These are phyloP conservation scores for Penicillium paneum DNA, from an alignment of 2,329 filamentous ascomycete species.

Conservation along the genomic window DNA sequence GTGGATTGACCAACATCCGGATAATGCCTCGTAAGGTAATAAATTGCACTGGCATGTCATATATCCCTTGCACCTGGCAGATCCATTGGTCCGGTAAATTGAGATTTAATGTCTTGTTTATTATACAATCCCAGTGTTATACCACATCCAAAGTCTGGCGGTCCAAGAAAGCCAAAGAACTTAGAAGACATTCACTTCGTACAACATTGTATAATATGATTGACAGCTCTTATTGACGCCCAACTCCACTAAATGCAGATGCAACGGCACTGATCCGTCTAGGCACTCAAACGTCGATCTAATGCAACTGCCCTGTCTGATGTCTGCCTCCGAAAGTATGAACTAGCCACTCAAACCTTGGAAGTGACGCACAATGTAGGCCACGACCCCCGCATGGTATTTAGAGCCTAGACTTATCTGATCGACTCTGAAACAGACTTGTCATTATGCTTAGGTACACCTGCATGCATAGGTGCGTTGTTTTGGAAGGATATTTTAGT, in stretches of 20 bases:
- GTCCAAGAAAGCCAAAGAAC: neutral
- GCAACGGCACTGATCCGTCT: neutral
- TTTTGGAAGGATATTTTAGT: neutral
- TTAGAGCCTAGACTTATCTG: slow-evolving; percentile 11
- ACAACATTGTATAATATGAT: neutral
- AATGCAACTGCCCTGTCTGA: neutral
- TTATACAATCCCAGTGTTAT: neutral
- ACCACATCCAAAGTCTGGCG: neutral
- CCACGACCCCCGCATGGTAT: slow-evolving; percentile 2
- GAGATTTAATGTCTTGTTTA: neutral
- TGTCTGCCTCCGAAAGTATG: neutral
- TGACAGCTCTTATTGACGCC: neutral
- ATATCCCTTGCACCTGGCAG: neutral
- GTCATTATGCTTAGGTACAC: neutral
- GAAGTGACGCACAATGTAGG: neutral
- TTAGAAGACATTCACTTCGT: too few relatives aligned
- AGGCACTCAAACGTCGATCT: neutral
- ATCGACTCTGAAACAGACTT: slow-evolving; percentile 1
- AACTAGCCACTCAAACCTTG: neutral
- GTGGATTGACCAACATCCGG: neutral
- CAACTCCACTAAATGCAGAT: neutral
- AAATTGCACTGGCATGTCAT: neutral
- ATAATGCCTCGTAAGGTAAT: neutral
- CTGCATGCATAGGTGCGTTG: neutral
- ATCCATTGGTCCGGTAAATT: neutral